Evolutionary conservation across 345 rosid species (phyloP).

Genomic region (Eucalyptus pumila): DNA sequence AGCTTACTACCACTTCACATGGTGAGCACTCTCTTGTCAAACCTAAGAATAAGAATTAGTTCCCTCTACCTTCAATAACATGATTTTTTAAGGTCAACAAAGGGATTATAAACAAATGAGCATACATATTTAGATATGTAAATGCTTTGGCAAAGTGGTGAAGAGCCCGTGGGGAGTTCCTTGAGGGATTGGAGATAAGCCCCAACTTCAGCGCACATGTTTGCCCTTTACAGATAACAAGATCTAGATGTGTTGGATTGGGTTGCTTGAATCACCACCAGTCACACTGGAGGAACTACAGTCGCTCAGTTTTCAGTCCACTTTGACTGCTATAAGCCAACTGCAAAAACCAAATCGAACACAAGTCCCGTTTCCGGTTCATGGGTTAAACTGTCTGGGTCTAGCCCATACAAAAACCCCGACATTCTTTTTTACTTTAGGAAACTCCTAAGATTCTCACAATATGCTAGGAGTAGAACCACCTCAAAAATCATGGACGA

Average conservation of each 20-base stretch:
- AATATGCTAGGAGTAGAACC: not conserved
- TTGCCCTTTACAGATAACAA: not conserved
- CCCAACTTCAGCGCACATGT: not conserved
- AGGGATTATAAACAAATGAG: not conserved
- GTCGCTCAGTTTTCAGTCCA: not conserved
- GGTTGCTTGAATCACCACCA: not conserved
- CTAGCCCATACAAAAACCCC: not conserved
- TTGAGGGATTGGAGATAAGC: not conserved
- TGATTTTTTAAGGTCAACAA: not conserved
- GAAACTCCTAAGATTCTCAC: not conserved
- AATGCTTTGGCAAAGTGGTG: not conserved
- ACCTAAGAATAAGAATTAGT: not conserved
- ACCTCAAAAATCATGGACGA: not conserved
- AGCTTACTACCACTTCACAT: not conserved
- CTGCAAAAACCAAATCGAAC: not conserved
- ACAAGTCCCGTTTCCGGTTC: not conserved
- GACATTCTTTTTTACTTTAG: not conserved
- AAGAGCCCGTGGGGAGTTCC: not conserved
- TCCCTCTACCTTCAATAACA: not conserved
- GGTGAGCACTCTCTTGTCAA: not conserved
- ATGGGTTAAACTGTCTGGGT: accelerated
- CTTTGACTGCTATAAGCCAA: not conserved
- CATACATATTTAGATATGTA: accelerated
- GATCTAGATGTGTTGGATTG: not conserved
- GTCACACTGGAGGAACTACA: not conserved